Conservation (phyloP, 2,329 filamentous ascomycete species). For the Endothia cerciana region DNA sequence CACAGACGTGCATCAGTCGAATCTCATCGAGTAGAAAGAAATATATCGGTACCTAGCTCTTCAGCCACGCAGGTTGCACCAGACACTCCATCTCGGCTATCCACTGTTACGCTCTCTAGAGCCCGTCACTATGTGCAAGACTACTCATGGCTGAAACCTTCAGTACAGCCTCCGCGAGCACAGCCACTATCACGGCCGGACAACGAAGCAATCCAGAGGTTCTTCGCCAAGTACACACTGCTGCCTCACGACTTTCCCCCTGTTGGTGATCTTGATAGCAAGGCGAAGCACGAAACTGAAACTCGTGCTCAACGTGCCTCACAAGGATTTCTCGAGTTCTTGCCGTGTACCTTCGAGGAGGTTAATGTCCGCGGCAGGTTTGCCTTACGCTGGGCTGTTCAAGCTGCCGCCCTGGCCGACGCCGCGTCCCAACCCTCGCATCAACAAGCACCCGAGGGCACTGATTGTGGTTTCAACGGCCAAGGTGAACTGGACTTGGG, state of each 20-base stretch:
- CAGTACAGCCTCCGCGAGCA: neutral
- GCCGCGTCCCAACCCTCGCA: slow-evolving; percentile 33
- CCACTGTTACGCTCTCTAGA: neutral
- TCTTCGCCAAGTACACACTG: slow-evolving; percentile 45
- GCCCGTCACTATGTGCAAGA: neutral
- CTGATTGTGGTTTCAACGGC: neutral
- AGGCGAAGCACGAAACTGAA: neutral
- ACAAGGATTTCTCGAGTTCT: slow-evolving; percentile 45
- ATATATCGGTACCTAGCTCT: neutral
- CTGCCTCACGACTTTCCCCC: slow-evolving; percentile 34
- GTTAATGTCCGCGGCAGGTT: slow-evolving; percentile 42
- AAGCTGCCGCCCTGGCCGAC: slow-evolving; percentile 42
- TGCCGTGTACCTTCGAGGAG: slow-evolving; percentile 43
- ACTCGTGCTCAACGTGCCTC: slow-evolving; percentile 39
- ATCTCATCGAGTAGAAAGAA: neutral
- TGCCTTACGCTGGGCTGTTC: slow-evolving; percentile 44
- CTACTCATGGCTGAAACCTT: slow-evolving; percentile 35
- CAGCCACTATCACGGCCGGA: slow-evolving; percentile 25
- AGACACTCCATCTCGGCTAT: neutral
- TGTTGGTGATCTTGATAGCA: neutral
- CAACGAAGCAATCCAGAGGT: slow-evolving; percentile 38
- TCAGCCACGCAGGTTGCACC: neutral
- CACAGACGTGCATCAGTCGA: slow-evolving; percentile 9
- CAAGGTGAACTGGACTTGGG: slow-evolving; percentile 26
- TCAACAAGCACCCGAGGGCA: slow-evolving; percentile 24